Evolutionary conservation across 2,329 filamentous ascomycete species (phyloP).

Genomic region (Dendrostoma leiphaemia): DNA sequence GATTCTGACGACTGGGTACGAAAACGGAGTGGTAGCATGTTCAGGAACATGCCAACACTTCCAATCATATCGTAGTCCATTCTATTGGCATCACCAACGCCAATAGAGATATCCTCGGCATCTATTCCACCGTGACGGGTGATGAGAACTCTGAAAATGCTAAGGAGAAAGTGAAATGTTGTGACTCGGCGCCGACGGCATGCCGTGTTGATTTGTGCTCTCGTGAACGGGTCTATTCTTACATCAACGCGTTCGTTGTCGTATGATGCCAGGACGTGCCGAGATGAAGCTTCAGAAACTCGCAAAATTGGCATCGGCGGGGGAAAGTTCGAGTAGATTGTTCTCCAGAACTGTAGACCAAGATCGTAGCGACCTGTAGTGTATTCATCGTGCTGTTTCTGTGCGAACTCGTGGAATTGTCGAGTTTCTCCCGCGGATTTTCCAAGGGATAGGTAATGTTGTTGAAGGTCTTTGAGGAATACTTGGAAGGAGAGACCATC

Average conservation of each 20-base stretch:
- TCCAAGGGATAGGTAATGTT: neutral
- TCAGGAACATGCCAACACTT: neutral
- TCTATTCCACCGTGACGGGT: conserved; percentile 23
- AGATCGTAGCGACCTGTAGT: neutral
- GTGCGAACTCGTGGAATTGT: neutral
- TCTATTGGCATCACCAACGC: conserved; percentile 44
- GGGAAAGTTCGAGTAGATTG: neutral
- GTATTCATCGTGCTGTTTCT: neutral
- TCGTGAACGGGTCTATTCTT: neutral
- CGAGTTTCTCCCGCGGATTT: neutral
- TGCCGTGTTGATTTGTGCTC: neutral
- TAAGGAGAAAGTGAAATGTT: conserved; percentile 45
- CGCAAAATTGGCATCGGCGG: neutral
- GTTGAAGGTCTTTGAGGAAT: neutral
- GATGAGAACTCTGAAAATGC: conserved; percentile 36
- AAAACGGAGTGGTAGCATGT: neutral
- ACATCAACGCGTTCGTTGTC: neutral
- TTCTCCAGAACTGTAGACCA: conserved; percentile 2
- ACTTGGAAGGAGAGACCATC: neutral
- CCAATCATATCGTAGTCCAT: conserved; percentile 30
- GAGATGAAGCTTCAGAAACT: neutral
- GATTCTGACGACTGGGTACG: neutral
- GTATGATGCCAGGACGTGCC: neutral
- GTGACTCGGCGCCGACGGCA: conserved; percentile 11
- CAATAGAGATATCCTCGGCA: neutral